A percentile compares a stretch with the other conserved stretches of the same genome.
phyloP scores from a whole-genome alignment of 1,284 basidiomycete genomes.

The Apiotrichum mycotoxinovorans region DNA sequence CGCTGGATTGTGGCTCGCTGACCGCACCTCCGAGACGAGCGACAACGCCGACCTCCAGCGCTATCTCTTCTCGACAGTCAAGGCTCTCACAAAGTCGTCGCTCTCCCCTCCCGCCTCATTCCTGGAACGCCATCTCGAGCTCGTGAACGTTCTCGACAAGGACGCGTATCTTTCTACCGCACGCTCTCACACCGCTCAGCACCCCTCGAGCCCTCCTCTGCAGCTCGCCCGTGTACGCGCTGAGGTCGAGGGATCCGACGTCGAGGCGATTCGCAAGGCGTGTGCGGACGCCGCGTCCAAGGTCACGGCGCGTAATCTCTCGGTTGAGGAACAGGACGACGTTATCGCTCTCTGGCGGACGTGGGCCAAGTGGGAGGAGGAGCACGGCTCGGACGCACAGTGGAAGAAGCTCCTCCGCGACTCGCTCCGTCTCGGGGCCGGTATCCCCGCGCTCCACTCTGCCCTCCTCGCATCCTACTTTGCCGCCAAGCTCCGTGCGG shows the following conservation, averaged over 20 bases:
- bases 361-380: slow-evolving; percentile 26
- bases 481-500: slow-evolving; percentile 7
- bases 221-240: slow-evolving; percentile 27
- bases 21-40: slow-evolving; percentile 23
- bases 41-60: slow-evolving; percentile 35
- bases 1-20: slow-evolving; percentile 39
- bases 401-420: slow-evolving; percentile 28
- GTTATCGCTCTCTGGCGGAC: slow-evolving; percentile 27
- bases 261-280: slow-evolving; percentile 14
- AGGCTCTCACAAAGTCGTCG: slow-evolving; percentile 33
- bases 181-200: slow-evolving; percentile 27
- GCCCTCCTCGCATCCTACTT: slow-evolving; percentile 23
- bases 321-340: slow-evolving; percentile 14
- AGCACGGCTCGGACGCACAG: neutral
- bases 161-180: slow-evolving; percentile 15
- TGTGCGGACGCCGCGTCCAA: slow-evolving; percentile 21
- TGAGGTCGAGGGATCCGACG: slow-evolving; percentile 16
- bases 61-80: slow-evolving; percentile 36
- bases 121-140: slow-evolving; percentile 36
- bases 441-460: slow-evolving; percentile 24
- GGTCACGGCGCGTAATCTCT: slow-evolving; percentile 13
- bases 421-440: slow-evolving; percentile 19
- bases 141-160: slow-evolving; percentile 10
- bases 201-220: slow-evolving; percentile 30
- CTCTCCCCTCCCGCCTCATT: slow-evolving; percentile 33